A percentile compares a stretch with the other conserved stretches of the same genome.
These are phyloP conservation scores for Trypanosomatidae sp. DNA, from an alignment of 208 protist genomes.

Conservation along the genomic window DNA sequence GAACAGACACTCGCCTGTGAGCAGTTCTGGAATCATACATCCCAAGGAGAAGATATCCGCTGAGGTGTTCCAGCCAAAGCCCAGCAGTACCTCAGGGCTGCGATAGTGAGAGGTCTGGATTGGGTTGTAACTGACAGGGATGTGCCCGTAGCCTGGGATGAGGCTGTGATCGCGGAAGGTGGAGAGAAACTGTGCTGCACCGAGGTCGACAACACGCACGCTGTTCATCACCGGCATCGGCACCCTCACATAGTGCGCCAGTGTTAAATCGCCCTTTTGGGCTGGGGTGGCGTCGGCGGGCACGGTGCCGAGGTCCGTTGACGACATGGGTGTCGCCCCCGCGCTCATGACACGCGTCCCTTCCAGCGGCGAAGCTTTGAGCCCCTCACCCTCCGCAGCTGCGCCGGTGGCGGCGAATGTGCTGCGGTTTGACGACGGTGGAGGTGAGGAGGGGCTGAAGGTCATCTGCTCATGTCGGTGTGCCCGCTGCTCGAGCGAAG, in stretches of 20 bases:
- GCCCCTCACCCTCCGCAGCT: neutral
- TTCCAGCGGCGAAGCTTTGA: neutral
- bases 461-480: slow-evolving; percentile 26
- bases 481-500: slow-evolving; percentile 32
- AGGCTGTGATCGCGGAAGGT: slow-evolving; percentile 38
- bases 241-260: slow-evolving; percentile 37
- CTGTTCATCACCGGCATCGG: slow-evolving; percentile 56
- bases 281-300: slow-evolving; percentile 18
- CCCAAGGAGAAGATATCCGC: slow-evolving; percentile 83
- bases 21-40: slow-evolving; percentile 81
- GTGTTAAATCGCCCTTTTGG: slow-evolving; percentile 20
- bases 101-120: slow-evolving; percentile 86
- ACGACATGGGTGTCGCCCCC: neutral
- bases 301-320: slow-evolving; percentile 16
- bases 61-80: slow-evolving; percentile 60
- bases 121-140: slow-evolving; percentile 57
- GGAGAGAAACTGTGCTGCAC: slow-evolving; percentile 54
- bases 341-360: neutral
- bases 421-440: neutral
- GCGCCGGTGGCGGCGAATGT: neutral
- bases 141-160: slow-evolving; percentile 37
- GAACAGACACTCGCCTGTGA: slow-evolving; percentile 76
- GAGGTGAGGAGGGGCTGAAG: neutral
- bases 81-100: slow-evolving; percentile 78
- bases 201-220: slow-evolving; percentile 80